Percentiles rank a stretch among this genome's conserved stretches.
Conservation (phyloP, 352 stramenopile genomes). For the Pythium dissimile region DNA sequence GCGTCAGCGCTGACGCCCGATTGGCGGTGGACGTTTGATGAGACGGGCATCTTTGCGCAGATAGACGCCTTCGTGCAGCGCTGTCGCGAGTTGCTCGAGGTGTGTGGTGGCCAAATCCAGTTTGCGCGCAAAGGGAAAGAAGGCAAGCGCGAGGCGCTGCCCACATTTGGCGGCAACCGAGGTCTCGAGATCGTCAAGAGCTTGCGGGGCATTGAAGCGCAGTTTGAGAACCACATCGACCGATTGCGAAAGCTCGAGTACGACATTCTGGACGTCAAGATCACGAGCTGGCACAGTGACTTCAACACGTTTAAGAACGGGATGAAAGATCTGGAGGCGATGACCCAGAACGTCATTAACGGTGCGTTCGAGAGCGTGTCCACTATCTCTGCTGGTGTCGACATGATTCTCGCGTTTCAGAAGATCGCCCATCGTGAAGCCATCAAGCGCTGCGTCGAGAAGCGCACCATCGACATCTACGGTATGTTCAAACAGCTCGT, state of each 20-base stretch:
- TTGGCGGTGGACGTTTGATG: constrained; percentile 90
- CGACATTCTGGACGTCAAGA: constrained; percentile 94
- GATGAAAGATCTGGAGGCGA: constrained; percentile 95
- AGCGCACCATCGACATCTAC: constrained; percentile 92
- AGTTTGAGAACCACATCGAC: constrained; percentile 91
- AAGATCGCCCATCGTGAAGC: constrained; percentile 90
- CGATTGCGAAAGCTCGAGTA: constrained; percentile 90
- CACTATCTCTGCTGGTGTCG: constrained; percentile 84
- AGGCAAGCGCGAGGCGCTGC: constrained; percentile 58
- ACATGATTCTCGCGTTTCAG: constrained; percentile 92
- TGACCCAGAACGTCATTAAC: constrained; percentile 96
- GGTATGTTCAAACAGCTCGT: constrained; percentile 84
- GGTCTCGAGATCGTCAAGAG: constrained; percentile 92
- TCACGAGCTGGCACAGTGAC: constrained; percentile 93
- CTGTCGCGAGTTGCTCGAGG: constrained; percentile 92
- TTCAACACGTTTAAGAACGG: constrained; percentile 95
- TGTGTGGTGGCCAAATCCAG: constrained; percentile 95
- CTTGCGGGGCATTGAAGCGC: constrained; percentile 89
- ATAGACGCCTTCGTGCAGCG: constrained; percentile 96
- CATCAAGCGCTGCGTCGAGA: constrained; percentile 93
- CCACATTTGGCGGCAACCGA: constrained; percentile 90
- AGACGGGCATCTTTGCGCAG: constrained; percentile 94
- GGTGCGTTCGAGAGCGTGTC: constrained; percentile 91
- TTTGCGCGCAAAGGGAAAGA: constrained; percentile 88
- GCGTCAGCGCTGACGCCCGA: constrained; percentile 36